Percentiles rank a stretch among this genome's conserved stretches.
phyloP scores from a whole-genome alignment of 148 eudicot genomes.

The Simmondsia chinensis region DNA sequence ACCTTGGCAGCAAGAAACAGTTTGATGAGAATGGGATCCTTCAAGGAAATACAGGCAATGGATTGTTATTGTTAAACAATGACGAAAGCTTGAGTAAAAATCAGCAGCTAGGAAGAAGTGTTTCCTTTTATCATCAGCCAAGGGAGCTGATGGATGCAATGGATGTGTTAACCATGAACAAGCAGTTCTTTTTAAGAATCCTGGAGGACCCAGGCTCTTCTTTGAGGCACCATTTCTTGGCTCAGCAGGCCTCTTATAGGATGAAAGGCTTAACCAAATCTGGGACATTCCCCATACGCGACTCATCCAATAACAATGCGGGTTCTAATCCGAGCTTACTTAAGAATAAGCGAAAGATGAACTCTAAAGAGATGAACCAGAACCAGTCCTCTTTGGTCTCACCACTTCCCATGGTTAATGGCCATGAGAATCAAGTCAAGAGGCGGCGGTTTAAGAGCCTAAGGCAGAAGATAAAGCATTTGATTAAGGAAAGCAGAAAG shows the following conservation, averaged over 20 bases:
- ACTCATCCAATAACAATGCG: constrained; percentile 7
- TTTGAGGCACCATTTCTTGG: constrained; percentile 17
- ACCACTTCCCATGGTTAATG: constrained; percentile 6
- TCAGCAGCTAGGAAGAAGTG: constrained; percentile 13
- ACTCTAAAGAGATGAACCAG: neutral
- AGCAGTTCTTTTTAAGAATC: constrained; percentile 42
- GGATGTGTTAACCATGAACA: constrained; percentile 32
- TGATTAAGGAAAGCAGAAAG: constrained; percentile 57
- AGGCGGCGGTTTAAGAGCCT: constrained; percentile 44
- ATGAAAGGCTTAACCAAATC: constrained; percentile 28
- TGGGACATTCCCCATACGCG: constrained; percentile 33
- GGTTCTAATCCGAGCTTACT: neutral
- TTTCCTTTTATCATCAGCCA: constrained; percentile 35
- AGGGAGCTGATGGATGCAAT: constrained; percentile 37
- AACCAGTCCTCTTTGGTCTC: neutral
- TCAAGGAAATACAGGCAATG: constrained; percentile 8
- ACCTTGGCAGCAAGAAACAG: constrained; percentile 12
- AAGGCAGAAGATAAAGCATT: constrained; percentile 46
- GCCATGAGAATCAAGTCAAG: constrained; percentile 8
- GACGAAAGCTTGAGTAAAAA: constrained; percentile 2
- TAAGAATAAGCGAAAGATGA: constrained; percentile 2
- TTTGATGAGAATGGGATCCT: constrained; percentile 6
- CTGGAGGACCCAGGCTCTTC: constrained; percentile 33
- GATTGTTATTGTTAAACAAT: no score
- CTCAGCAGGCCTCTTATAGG: constrained; percentile 9